phyloP scores from a whole-genome alignment of 345 rosid genomes.

The Mercurialis annua region DNA sequence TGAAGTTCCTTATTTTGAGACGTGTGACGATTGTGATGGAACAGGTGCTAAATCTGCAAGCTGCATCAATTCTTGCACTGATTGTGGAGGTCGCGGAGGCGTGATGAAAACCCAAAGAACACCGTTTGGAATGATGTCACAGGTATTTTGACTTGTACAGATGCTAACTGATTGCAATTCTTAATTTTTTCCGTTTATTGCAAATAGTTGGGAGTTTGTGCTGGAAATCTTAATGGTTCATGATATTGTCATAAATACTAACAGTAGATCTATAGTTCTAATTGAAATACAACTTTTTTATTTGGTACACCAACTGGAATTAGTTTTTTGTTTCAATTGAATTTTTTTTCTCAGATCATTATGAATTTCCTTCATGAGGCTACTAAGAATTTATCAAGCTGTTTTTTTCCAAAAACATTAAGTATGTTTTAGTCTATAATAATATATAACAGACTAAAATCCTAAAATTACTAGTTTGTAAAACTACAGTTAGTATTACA shows the following conservation, averaged over 20 bases:
- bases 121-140: slow-evolving; percentile 86
- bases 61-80: slow-evolving; percentile 50
- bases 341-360: too few relatives aligned
- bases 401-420: too few relatives aligned
- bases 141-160: slow-evolving; percentile 43
- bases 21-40: slow-evolving; percentile 71
- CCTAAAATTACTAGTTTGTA: too few relatives aligned
- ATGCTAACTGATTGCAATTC: slow-evolving; percentile 12
- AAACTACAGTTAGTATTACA: too few relatives aligned
- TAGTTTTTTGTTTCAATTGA: too few relatives aligned
- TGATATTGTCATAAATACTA: not conserved
- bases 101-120: slow-evolving; percentile 70
- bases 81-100: slow-evolving; percentile 83
- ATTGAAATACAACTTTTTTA: too few relatives aligned
- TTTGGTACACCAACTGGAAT: too few relatives aligned
- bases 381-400: too few relatives aligned
- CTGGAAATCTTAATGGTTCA: not conserved
- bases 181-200: not conserved
- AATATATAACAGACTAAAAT: too few relatives aligned
- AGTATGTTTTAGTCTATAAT: too few relatives aligned
- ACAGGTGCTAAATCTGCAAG: slow-evolving; percentile 78
- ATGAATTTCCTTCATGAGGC: too few relatives aligned
- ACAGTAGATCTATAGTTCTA: not conserved
- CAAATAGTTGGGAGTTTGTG: not conserved
- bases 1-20: slow-evolving; percentile 57